phyloP scores from a whole-genome alignment of 768 basidiomycete genomes.

The Hygrophoropsis aurantiaca region DNA sequence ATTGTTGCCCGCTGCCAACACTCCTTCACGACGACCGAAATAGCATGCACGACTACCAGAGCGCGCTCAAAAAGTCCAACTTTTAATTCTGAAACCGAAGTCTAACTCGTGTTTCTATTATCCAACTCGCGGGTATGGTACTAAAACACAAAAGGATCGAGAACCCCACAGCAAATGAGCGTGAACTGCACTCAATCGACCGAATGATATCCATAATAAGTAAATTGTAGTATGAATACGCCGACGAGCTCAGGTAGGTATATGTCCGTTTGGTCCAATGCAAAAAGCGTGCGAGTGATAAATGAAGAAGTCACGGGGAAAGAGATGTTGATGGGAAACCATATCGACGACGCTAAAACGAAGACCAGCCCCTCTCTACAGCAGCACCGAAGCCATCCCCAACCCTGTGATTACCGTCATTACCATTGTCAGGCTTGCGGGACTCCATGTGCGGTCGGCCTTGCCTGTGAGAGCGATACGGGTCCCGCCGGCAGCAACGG shows the following conservation, averaged over 20 bases:
- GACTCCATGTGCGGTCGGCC: constrained; percentile 22
- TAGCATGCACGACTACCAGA: too few relatives aligned
- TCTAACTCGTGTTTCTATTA: constrained; percentile 8
- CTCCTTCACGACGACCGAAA: too few relatives aligned
- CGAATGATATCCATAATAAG: constrained; percentile 2
- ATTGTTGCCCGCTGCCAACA: too few relatives aligned
- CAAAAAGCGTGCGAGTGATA: constrained; percentile 7
- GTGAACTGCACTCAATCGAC: constrained; percentile 12
- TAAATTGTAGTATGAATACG: constrained; percentile 4
- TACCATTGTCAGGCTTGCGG: constrained; percentile 9
- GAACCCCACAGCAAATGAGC: constrained; percentile 15
- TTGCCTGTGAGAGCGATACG: constrained; percentile 12
- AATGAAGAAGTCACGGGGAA: constrained; percentile 3
- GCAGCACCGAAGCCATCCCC: constrained; percentile 21
- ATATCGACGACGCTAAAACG: neutral
- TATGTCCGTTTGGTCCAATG: constrained; percentile 23
- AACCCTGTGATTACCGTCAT: constrained; percentile 15
- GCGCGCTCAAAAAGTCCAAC: neutral
- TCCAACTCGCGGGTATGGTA: constrained; percentile 13
- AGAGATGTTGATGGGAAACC: neutral
- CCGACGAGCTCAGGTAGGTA: constrained; percentile 12
- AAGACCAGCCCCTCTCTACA: constrained; percentile 11
- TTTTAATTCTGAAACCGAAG: neutral
- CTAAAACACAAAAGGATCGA: constrained; percentile 11
- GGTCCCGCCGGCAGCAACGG: constrained; percentile 8